Evolutionary conservation across 257 asterid genomes (phyloP), one percentile per base, ranked within the genome.

Genomic region (Osmanthus fragrans): DNA sequence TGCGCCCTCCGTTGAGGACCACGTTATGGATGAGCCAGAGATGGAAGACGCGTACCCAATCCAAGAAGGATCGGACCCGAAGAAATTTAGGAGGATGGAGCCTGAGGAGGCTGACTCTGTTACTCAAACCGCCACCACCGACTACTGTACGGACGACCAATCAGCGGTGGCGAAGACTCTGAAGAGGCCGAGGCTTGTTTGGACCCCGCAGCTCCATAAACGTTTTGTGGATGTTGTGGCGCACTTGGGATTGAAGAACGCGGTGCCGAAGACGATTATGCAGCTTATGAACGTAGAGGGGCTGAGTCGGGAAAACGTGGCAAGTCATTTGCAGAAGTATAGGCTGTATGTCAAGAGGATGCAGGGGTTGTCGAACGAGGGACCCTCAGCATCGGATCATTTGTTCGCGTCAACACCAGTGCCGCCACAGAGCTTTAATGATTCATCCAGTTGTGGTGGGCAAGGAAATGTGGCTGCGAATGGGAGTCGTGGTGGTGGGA

Each of bases 131-230:
- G n/a, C 23, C 63, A 4, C 63, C 7, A 51, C 63, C 23, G 63
- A 51, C 3, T 18, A 51, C 10, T 51, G 63, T 51, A 51, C 18
- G 11, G 39, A 39, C 1, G 74, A 71, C 19, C 40, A 23, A 30
- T 68, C 79, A 36, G 76, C 71, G 33, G 34, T 66, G 15, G 72
- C 73, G 15, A 75, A 67, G 80, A 12, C 45, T 9, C 7, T 19
- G 71, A 82, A 82, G 73, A 47, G 83, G 33, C 75, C 83, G 7
- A 34, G 86, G 40, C 49, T 82, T 40, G 83, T 82, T 15, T 82
- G 86, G 86, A 82, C 86, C 0, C 83, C 80, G 12, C 86, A 82
- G 72, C 67, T 78, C n/a, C 83, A 82, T 56, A 82, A 82, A 70
- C 27, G 85, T 42, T 82, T 82, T 37, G 72, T 82, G 7, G 85